Conservation (phyloP, 176 grass and related monocot species). For the Carex cristatella region DNA sequence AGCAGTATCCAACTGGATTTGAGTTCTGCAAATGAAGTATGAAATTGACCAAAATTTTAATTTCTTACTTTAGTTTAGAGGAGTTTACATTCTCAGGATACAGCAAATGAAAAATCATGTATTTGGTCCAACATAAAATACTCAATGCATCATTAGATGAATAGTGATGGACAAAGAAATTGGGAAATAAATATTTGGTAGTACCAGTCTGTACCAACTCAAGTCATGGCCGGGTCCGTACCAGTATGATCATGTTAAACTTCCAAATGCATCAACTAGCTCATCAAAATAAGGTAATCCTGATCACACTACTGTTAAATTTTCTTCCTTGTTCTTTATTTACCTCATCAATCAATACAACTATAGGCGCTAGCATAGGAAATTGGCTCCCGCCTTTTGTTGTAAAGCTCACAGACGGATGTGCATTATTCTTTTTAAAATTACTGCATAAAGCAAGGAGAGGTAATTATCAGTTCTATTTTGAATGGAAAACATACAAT, state of each 20-base stretch:
- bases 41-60: background rate
- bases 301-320: background rate
- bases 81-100: background rate
- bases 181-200: background rate
- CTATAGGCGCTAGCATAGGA: conserved; percentile 4
- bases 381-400: conserved; percentile 37
- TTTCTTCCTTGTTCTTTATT: background rate
- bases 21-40: background rate
- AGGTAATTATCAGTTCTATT: background rate
- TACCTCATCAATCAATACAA: rapidly evolving
- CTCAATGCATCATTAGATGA: background rate
- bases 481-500: background rate
- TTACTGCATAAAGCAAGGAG: background rate
- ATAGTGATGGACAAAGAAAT: background rate
- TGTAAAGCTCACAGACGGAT: conserved; percentile 34
- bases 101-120: background rate
- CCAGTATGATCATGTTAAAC: background rate
- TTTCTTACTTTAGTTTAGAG: background rate
- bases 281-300: background rate
- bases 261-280: background rate
- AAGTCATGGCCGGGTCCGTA: background rate
- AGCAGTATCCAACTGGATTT: conserved; percentile 28
- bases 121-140: background rate
- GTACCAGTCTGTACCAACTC: background rate
- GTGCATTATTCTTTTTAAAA: background rate